These are phyloP conservation scores for Mortierella sp. DNA, from an alignment of 371 early-diverging fungal species.

Conservation along the genomic window DNA sequence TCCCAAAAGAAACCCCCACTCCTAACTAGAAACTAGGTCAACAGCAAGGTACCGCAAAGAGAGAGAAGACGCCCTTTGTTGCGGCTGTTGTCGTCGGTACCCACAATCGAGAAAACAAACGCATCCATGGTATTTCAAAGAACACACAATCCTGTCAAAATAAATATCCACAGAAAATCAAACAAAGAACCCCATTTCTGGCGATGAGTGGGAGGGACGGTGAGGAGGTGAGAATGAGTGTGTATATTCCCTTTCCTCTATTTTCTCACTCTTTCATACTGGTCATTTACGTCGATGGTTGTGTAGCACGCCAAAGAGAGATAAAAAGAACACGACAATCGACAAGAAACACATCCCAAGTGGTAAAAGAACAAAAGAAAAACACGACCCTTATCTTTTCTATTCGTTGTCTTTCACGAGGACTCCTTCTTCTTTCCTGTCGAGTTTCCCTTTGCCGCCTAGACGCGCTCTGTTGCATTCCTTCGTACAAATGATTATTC, in stretches of 20 bases:
- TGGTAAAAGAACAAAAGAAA: not conserved
- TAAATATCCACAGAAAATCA: not conserved
- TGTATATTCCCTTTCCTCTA: not conserved
- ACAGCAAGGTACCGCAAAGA: no score
- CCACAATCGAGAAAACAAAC: not conserved
- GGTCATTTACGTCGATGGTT: not conserved
- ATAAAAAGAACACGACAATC: not conserved
- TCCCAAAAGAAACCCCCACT: no score
- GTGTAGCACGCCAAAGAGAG: not conserved
- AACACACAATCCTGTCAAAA: not conserved
- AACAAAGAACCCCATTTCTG: constrained; percentile 1
- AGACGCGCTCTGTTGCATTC: no score
- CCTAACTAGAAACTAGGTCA: no score
- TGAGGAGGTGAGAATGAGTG: not conserved
- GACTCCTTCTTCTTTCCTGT: no score
- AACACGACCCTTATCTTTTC: no score
- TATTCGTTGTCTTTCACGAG: no score
- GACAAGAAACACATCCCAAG: not conserved
- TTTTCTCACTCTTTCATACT: not conserved
- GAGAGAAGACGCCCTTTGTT: no score
- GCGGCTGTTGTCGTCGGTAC: no score
- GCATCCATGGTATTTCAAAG: not conserved
- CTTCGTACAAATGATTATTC: no score
- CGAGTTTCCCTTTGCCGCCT: no score
- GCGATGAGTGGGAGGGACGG: not conserved